Conservation (phyloP, 106 monocot species). For the Acanthochlamys bracteata region DNA sequence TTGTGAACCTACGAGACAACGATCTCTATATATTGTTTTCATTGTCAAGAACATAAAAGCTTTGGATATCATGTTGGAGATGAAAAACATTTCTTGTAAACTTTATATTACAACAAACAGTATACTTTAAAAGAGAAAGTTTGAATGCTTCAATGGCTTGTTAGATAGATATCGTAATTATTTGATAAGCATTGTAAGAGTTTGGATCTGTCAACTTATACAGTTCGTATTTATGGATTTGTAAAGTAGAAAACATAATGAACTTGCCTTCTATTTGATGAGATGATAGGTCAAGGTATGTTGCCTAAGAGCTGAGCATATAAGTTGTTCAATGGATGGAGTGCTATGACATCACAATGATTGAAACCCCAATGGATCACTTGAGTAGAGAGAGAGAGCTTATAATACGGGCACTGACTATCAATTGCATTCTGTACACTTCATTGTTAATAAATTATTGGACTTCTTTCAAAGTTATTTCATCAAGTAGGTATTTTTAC, state of each 20-base stretch:
- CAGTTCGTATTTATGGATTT: constrained; percentile 77
- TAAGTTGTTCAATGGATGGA: constrained; percentile 30
- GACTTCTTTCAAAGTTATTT: too few relatives aligned
- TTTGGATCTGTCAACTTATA: constrained; percentile 69
- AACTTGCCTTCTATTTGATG: constrained; percentile 59
- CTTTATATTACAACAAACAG: constrained; percentile 61
- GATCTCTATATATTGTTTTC: constrained; percentile 55
- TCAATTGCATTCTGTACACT: too few relatives aligned
- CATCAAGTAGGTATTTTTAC: too few relatives aligned
- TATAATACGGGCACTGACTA: too few relatives aligned
- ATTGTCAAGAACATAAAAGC: constrained; percentile 44
- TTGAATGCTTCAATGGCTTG: constrained; percentile 24
- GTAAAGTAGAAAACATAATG: constrained; percentile 36
- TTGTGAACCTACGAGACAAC: constrained; percentile 71
- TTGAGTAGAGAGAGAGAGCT: too few relatives aligned
- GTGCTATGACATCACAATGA: too few relatives aligned
- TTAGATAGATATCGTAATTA: constrained; percentile 57
- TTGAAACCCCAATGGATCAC: too few relatives aligned
- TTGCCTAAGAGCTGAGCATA: constrained; percentile 40
- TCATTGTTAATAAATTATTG: too few relatives aligned
- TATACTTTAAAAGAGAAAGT: constrained; percentile 35
- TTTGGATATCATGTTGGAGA: constrained; percentile 46
- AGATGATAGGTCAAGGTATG: constrained; percentile 65
- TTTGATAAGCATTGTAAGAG: constrained; percentile 47
- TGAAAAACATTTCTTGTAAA: constrained; percentile 37